Percentiles rank a stretch among this genome's conserved stretches.
Conservation (phyloP, 495 filamentous ascomycete genomes). For the Podospora conica region DNA sequence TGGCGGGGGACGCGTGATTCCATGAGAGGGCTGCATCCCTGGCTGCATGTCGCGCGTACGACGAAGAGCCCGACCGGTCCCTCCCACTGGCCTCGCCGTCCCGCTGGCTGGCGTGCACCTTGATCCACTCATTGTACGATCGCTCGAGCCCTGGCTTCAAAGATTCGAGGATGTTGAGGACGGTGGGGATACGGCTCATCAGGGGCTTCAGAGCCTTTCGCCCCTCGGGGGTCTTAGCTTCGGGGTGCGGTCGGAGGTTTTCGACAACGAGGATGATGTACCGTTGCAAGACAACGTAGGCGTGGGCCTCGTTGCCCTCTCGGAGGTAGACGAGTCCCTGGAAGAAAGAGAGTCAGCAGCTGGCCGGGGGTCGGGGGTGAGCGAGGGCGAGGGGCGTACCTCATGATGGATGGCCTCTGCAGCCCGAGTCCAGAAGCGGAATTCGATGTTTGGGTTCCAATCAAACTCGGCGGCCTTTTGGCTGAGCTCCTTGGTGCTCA, state of each 20-base stretch:
- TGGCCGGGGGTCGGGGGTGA: no score
- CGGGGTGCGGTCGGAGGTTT: conserved; percentile 57
- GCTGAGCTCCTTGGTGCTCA: conserved; percentile 68
- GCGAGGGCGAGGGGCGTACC: no score
- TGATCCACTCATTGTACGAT: conserved; percentile 32
- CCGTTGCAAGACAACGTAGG: conserved; percentile 80
- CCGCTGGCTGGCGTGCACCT: conserved; percentile 14
- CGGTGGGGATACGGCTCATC: conserved; percentile 21
- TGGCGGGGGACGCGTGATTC: conserved; percentile 30
- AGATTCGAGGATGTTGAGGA: conserved; percentile 51
- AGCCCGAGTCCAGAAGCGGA: conserved; percentile 78
- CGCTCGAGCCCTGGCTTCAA: conserved; percentile 40
- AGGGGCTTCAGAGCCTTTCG: conserved; percentile 19
- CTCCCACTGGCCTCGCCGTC: conserved; percentile 6
- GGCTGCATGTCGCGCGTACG: conserved; percentile 35
- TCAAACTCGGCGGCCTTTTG: conserved; percentile 67
- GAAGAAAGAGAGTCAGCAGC: conserved; percentile 2
- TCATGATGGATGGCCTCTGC: conserved; percentile 72
- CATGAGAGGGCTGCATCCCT: conserved; percentile 44
- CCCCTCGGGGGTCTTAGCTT: conserved; percentile 49
- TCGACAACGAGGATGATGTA: conserved; percentile 66
- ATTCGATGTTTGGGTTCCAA: conserved; percentile 65
- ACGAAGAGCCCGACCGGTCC: conserved; percentile 8
- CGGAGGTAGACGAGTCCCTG: conserved; percentile 62
- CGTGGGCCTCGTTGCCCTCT: conserved; percentile 79